Evolutionary conservation across 2,329 filamentous ascomycete genomes (phyloP), one percentile per base, ranked within the genome.

Genomic region (Zopfia rhizophila): DNA sequence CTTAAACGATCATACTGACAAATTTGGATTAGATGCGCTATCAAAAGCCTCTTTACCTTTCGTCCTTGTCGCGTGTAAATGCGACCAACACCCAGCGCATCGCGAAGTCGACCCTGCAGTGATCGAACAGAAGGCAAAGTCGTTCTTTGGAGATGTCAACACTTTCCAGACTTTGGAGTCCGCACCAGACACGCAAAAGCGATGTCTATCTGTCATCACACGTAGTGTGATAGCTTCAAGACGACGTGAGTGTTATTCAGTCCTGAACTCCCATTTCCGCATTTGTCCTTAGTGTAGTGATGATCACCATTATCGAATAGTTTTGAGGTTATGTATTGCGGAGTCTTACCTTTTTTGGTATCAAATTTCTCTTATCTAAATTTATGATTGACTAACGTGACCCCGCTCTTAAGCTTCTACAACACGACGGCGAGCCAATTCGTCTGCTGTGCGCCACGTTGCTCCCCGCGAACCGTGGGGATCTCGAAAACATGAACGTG

Each of bases 31-130:
- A 95, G 91, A 85, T 74, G 86, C 87, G 29, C 79, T 96, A 38
- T 82, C 85, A 46, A 88, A 87, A 60, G 85, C 88, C 13, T 81
- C 82, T 17, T 74, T 96, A 27, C 91, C 92, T 7, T 88, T 88
- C 40, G 81, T 93, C 52, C 82, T 97, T 29, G 89, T 95, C 38
- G 90, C 91, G 43, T 93, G 87, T 70, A 97, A 97, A 78, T 96
- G 90, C 76, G 93, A 97, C 70, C 83, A 85, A 38, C 85, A 87
- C 35, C 83, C 87, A 52, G 81, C 83, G 46, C 77, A 84, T 48
- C 86, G 88, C 63, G 82, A 90, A 65, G 79, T 95, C 44, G 85
- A 93, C 63, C 82, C 87, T 11, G 79, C 84, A 19, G 81, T 76
- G 43, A 80, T 94, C 45, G 86, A 89, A 62, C 74, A 82, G 36